Evolutionary conservation across 106 monocot genomes (phyloP), one percentile per base, ranked within the genome.

Genomic region (Triglochin maritima): DNA sequence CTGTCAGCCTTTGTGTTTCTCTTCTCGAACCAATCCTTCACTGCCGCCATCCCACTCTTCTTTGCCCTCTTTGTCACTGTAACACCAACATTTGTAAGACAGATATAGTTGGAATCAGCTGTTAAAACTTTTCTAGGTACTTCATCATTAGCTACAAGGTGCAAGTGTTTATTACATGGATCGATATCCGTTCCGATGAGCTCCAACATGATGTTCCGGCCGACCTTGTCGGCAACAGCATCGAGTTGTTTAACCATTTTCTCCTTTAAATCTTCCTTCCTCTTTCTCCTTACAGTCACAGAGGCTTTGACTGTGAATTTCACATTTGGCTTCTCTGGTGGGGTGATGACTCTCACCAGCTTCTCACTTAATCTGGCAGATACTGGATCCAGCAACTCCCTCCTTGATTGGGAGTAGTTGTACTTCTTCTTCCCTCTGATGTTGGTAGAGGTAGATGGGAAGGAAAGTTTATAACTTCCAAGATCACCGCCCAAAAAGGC

Each of bases 11-110:
- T 87, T 6, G 14, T 46, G 17, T 76, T 57, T 73, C 58, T 65
- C 78, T 91, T 91, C 66, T 82, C 72, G 49, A 65, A 84, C 91
- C 91, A 91, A 49, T 78, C 80, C 62, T 71, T 82, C 57, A 91
- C 74, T 69, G 65, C 75, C 3, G 62, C 79, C 54, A 74, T 76
- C 6, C 82, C 76, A 29, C 84, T 91, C 71, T 45, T 82, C 57
- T 78, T 84, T 49, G 78, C 71, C 2, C 50, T 78, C 62, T 62
- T 84, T 8, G 82, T 82, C 71, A 63, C 90, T 90, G 49, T 16
- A n/a, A 11, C 9, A 52, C 0, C 52, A 7, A 8, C 52, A 8
- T 8, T 52, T 52, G 52, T 52, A 52, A 11, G 7, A 11, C 11
- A 52, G 52, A 7, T 52, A 52, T 52, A 52, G 7, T 52, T 52